These are phyloP conservation scores for Sarcodon sp. DNA, from an alignment of 768 basidiomycete genomes.

Conservation along the genomic window DNA sequence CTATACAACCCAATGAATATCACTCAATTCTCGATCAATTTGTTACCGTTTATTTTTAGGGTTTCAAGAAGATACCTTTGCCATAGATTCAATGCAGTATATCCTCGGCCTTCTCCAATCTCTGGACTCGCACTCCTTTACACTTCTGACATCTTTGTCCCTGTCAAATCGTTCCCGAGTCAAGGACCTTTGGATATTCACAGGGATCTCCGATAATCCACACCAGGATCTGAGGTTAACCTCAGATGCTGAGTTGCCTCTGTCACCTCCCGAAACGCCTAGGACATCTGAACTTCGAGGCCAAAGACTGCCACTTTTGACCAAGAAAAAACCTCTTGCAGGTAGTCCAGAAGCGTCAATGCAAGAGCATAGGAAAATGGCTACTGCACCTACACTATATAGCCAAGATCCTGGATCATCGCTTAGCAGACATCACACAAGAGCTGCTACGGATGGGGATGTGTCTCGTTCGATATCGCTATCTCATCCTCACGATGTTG, in stretches of 20 bases:
- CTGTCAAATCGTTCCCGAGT: constrained; percentile 57
- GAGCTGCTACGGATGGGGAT: too few species aligned
- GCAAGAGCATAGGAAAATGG: too few species aligned
- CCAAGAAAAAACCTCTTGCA: background rate
- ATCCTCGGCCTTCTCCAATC: constrained; percentile 55
- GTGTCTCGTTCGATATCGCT: too few species aligned
- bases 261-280: constrained; percentile 18
- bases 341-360: background rate
- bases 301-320: constrained; percentile 2
- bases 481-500: too few species aligned
- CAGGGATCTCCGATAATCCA: constrained; percentile 29
- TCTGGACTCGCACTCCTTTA: constrained; percentile 56
- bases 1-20: constrained; percentile 8
- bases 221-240: constrained; percentile 17
- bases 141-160: constrained; percentile 58
- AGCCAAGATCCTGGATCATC: too few species aligned
- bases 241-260: constrained; percentile 20
- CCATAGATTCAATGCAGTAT: constrained; percentile 59
- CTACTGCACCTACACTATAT: too few species aligned
- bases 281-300: background rate
- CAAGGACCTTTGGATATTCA: constrained; percentile 73
- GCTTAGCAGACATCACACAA: too few species aligned
- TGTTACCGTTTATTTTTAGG: constrained; percentile 24
- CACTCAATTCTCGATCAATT: constrained; percentile 1
- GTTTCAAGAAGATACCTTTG: constrained; percentile 70